Base-by-base conservation (phyloP, 441 rosid species). In the Populus hybrid region DNA sequence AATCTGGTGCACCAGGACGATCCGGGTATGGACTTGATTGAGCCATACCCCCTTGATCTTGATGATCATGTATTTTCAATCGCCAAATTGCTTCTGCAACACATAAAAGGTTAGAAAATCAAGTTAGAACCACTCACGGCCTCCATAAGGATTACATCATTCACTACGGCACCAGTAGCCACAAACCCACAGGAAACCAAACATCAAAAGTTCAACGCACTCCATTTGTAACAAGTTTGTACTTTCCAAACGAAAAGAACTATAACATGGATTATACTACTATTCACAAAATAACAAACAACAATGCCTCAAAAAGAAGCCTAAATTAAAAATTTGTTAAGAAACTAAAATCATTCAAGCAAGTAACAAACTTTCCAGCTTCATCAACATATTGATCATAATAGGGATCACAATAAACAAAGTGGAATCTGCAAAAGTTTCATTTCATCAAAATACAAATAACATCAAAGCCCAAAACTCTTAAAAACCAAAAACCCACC, bases 1-100 rank as follows among this genome's bases (percentile, higher is more conserved):
- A 94, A 83, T 94, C 94, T 12, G 91, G 90, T 82, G 87, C 92
- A 29, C 93, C 92, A 2, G 97, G 95, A 69, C 98, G 99, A 83
- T 88, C 94, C 3, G 98, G 99, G 83, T 93, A 94, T 35, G 82
- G 79, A 64, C 81, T 78, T 26, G 88, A 68, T 78, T 83, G 69
- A 74, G 78, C 76, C 85, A 72, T 76, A 74, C 76, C 79, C 56
- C 76, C 85, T 45, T 78, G 83, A 40, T 83, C 87, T 72, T 83
- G 80, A 29, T 73, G 77, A 33, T 86, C 96, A 83, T 76, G 75
- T 26, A 90, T 73, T 80, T 90, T 89, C 87, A 92, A 80, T 83
- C 86, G 79, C 89, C 64, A 38, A 67, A 90, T 77, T 11, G 87
- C 87, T 78, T 86, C 92, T 92, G 82, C 63, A 72, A 38, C 23